Evolutionary conservation across 2,329 filamentous ascomycete species (phyloP).

Genomic region (Metarhizium album): DNA sequence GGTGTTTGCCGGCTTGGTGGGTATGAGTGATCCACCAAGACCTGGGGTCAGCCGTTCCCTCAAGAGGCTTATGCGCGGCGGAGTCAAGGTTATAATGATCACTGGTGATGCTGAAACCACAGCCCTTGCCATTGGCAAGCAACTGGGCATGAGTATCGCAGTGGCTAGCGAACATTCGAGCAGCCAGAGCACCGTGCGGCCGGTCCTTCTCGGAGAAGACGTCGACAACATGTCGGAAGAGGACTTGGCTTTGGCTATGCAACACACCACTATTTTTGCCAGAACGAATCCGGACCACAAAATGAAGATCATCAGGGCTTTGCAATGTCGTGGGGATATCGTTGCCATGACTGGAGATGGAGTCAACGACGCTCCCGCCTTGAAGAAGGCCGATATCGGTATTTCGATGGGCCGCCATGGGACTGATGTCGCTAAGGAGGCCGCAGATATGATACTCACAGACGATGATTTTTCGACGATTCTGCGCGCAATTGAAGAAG

Average conservation of each 20-base stretch:
- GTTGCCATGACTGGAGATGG: constrained; percentile 99
- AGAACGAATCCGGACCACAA: constrained; percentile 96
- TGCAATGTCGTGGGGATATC: constrained; percentile 88
- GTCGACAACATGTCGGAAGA: constrained; percentile 85
- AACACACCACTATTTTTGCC: constrained; percentile 87
- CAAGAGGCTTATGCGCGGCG: constrained; percentile 78
- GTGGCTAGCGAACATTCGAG: constrained; percentile 38
- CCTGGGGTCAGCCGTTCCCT: constrained; percentile 87
- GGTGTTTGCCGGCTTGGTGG: constrained; percentile 83
- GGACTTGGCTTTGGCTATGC: constrained; percentile 75
- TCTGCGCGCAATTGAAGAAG: constrained; percentile 90
- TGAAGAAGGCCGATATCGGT: constrained; percentile 96
- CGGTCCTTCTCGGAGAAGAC: constrained; percentile 80
- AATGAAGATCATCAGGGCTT: constrained; percentile 85
- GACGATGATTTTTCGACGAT: constrained; percentile 90
- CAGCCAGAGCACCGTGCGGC: constrained; percentile 49
- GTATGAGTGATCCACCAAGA: constrained; percentile 93
- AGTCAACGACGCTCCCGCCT: constrained; percentile 90
- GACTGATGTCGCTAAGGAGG: constrained; percentile 94
- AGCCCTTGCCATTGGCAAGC: constrained; percentile 83
- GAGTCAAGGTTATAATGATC: constrained; percentile 98
- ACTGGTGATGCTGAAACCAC: constrained; percentile 95
- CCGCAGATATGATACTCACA: constrained; percentile 85
- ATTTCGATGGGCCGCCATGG: constrained; percentile 94
- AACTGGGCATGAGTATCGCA: constrained; percentile 84